Percentiles rank a stretch among this genome's conserved stretches.
Conservation (phyloP, 768 basidiomycete species). For the Leccinum obscurum region DNA sequence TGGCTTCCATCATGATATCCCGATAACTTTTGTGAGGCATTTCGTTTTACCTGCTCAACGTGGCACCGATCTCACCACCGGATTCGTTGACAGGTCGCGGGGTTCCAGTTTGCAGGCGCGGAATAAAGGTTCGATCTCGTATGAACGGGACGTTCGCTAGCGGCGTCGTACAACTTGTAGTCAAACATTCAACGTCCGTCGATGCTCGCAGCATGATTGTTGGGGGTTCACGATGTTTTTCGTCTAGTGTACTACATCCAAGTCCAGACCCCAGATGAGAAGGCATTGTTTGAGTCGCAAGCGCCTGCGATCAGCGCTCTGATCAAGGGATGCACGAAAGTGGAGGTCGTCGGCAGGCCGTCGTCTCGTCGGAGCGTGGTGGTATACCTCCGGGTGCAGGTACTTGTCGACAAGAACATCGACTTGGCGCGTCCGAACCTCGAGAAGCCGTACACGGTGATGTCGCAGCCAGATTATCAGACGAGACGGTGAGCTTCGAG, state of each 20-base stretch:
- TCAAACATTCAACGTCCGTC: too few relatives aligned
- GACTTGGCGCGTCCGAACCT: conserved; percentile 41
- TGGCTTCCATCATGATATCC: conserved; percentile 86
- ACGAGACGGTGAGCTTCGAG: conserved; percentile 17
- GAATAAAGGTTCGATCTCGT: too few relatives aligned
- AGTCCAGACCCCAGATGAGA: conserved; percentile 59
- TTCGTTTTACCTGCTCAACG: not conserved
- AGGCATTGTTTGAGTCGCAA: conserved; percentile 69
- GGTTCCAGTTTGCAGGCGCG: too few relatives aligned
- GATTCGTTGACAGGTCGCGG: conserved; percentile 39
- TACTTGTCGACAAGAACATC: conserved; percentile 33
- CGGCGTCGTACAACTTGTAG: too few relatives aligned
- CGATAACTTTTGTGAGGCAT: conserved; percentile 67
- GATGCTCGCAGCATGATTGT: too few relatives aligned
- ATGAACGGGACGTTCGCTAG: too few relatives aligned
- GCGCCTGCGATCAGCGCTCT: conserved; percentile 72
- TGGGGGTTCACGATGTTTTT: too few relatives aligned
- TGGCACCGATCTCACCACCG: not conserved
- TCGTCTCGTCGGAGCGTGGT: conserved; percentile 51
- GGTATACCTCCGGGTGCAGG: conserved; percentile 84
- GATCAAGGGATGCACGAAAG: conserved; percentile 84
- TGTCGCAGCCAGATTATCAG: too few relatives aligned
- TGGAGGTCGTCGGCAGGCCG: conserved; percentile 61
- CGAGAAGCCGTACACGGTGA: too few relatives aligned
- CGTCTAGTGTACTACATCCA: conserved; percentile 45